A percentile compares a stretch with the other conserved stretches of the same genome.
phyloP scores from a whole-genome alignment of 2,329 filamentous ascomycete genomes.

The Beauveria bassiana region DNA sequence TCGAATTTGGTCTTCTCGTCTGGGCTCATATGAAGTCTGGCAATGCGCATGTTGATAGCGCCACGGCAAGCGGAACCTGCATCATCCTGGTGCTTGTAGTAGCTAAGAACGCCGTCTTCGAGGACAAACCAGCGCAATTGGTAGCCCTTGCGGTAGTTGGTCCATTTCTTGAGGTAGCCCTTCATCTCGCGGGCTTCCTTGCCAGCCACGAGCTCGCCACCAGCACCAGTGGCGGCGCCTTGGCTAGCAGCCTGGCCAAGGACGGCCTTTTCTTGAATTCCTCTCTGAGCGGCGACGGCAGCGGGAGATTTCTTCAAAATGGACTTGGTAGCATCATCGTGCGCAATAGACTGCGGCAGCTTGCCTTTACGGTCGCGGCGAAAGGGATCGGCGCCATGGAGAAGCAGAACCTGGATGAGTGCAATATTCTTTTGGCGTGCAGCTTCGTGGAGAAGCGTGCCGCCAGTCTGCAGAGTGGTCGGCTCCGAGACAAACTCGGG shows the following conservation, averaged over 20 bases:
- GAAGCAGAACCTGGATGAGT: constrained; percentile 79
- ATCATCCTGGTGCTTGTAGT: constrained; percentile 99
- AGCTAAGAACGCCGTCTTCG: constrained; percentile 93
- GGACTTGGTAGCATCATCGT: constrained; percentile 79
- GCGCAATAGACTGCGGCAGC: constrained; percentile 90
- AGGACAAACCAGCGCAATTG: constrained; percentile 97
- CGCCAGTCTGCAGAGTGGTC: constrained; percentile 70
- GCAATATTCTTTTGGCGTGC: constrained; percentile 75
- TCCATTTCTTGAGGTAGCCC: constrained; percentile 98
- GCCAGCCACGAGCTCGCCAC: constrained; percentile 57
- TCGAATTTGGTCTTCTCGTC: constrained; percentile 98
- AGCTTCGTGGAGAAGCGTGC: constrained; percentile 87
- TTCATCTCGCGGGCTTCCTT: constrained; percentile 96
- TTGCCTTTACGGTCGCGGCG: constrained; percentile 91
- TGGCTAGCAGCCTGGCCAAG: constrained; percentile 64
- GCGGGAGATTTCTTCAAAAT: constrained; percentile 93
- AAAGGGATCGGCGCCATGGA: constrained; percentile 95
- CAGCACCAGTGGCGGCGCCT: constrained; percentile 41
- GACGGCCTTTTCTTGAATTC: constrained; percentile 95
- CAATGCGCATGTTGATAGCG: constrained; percentile 98
- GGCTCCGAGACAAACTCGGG: constrained; percentile 80
- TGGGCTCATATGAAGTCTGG: constrained; percentile 87
- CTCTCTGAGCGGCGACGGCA: constrained; percentile 85
- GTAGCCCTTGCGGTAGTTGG: constrained; percentile 95
- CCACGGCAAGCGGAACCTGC: constrained; percentile 92